Conservation (phyloP, 2,329 filamentous ascomycete species). For the Phoma sp. region DNA sequence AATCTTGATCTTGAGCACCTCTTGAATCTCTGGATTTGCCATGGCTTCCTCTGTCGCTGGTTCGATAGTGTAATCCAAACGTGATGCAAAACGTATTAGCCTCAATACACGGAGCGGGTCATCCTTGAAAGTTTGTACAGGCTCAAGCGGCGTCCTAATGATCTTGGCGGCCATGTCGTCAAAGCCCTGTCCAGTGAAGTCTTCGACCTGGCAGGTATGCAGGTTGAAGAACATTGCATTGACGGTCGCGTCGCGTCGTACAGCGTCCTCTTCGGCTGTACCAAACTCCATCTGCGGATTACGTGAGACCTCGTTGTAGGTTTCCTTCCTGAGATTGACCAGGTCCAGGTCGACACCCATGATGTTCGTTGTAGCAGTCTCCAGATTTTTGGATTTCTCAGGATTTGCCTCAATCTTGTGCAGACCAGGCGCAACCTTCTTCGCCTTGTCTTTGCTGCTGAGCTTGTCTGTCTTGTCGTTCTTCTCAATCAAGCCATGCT, state of each 20-base stretch:
- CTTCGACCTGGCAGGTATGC: constrained; percentile 77
- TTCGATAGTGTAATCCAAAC: constrained; percentile 81
- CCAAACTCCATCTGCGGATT: constrained; percentile 95
- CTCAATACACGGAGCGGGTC: constrained; percentile 88
- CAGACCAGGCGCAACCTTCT: constrained; percentile 70
- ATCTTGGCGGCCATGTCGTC: constrained; percentile 73
- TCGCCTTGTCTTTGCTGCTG: constrained; percentile 52
- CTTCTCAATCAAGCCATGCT: constrained; percentile 60
- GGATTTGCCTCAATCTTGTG: constrained; percentile 92
- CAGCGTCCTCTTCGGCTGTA: constrained; percentile 85
- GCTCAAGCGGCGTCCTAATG: constrained; percentile 85
- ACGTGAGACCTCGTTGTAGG: constrained; percentile 84
- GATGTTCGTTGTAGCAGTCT: constrained; percentile 85
- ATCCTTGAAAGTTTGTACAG: constrained; percentile 91
- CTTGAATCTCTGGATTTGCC: constrained; percentile 76
- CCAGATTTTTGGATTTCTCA: constrained; percentile 94
- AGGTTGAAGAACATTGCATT: constrained; percentile 98
- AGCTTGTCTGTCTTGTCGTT: constrained; percentile 48
- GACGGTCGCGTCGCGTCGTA: constrained; percentile 88
- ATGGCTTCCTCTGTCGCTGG: constrained; percentile 72
- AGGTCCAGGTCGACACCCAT: constrained; percentile 90
- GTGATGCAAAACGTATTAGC: constrained; percentile 87
- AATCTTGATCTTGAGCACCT: constrained; percentile 84
- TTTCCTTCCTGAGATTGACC: constrained; percentile 92
- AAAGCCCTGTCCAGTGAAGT: constrained; percentile 78